phyloP scores from a whole-genome alignment of 2,329 filamentous ascomycete genomes.

The Fusarium musae region DNA sequence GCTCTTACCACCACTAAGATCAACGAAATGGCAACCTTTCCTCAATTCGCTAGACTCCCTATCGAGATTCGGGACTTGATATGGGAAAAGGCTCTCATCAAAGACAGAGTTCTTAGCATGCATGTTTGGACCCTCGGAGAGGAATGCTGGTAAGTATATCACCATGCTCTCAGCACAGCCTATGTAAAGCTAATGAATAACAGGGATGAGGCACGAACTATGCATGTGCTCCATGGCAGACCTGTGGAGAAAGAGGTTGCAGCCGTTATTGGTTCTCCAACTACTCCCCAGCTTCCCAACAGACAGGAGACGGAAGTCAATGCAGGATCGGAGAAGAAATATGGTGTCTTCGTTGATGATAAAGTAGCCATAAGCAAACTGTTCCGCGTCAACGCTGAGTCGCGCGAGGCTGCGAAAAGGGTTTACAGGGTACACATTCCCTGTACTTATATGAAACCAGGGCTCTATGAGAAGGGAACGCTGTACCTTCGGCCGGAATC shows the following conservation, averaged over 20 bases:
- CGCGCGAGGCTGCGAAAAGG: no score
- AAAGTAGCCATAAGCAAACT: not conserved
- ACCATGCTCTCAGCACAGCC: not conserved
- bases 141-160: not conserved
- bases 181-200: not conserved
- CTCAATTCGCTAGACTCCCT: not conserved
- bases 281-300: not conserved
- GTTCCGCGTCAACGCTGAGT: not conserved
- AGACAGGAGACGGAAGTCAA: no score
- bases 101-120: not conserved
- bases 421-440: not conserved
- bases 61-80: not conserved
- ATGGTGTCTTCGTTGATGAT: not conserved
- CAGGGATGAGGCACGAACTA: not conserved
- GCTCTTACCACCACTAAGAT: not conserved
- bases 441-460: not conserved
- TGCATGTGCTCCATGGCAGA: not conserved
- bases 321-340: accelerated
- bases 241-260: not conserved
- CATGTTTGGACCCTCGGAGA: not conserved
- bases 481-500: not conserved
- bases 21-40: not conserved
- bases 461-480: not conserved
- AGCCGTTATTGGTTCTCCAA: not conserved
- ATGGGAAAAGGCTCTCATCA: not conserved